These are phyloP conservation scores for Mortierella polycephala DNA, from an alignment of 371 early-diverging fungal species.

Conservation along the genomic window DNA sequence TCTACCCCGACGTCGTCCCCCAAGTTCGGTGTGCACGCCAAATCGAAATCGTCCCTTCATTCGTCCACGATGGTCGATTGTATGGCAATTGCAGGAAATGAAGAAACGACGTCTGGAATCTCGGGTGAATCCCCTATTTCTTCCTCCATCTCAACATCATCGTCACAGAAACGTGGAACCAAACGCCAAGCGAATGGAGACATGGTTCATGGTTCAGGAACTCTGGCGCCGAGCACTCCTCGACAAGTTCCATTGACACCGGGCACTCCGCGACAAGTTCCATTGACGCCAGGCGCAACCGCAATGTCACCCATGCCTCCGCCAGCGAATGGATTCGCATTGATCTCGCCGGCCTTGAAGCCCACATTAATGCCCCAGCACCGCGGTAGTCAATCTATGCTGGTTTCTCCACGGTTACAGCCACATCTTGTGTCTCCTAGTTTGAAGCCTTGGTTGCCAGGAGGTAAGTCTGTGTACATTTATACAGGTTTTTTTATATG, in stretches of 20 bases:
- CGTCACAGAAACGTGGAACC: conserved; percentile 32
- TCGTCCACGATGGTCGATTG: neutral
- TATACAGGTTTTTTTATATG: neutral
- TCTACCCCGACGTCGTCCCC: conserved; percentile 45
- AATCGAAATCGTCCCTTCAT: conserved; percentile 13
- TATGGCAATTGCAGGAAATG: neutral
- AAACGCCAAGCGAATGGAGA: conserved; percentile 44
- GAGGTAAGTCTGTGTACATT: conserved; percentile 25
- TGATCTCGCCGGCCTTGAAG: conserved; percentile 50
- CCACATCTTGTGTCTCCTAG: conserved; percentile 52
- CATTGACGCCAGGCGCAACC: conserved; percentile 21
- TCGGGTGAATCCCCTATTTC: neutral
- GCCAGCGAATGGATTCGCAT: conserved; percentile 40
- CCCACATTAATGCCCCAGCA: conserved; percentile 43
- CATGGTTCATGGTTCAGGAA: conserved; percentile 18
- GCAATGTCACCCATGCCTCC: conserved; percentile 49
- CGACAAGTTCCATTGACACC: conserved; percentile 28
- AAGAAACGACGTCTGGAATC: conserved; percentile 1
- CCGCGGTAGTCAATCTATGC: conserved; percentile 21
- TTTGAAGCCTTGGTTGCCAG: conserved; percentile 58
- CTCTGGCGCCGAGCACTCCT: conserved; percentile 36
- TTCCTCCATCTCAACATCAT: conserved; percentile 4
- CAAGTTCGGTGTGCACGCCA: conserved; percentile 38
- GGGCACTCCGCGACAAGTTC: conserved; percentile 22
- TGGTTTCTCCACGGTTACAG: conserved; percentile 37